Base-by-base conservation (phyloP, 768 basidiomycete genomes). In the Suillus lakei region DNA sequence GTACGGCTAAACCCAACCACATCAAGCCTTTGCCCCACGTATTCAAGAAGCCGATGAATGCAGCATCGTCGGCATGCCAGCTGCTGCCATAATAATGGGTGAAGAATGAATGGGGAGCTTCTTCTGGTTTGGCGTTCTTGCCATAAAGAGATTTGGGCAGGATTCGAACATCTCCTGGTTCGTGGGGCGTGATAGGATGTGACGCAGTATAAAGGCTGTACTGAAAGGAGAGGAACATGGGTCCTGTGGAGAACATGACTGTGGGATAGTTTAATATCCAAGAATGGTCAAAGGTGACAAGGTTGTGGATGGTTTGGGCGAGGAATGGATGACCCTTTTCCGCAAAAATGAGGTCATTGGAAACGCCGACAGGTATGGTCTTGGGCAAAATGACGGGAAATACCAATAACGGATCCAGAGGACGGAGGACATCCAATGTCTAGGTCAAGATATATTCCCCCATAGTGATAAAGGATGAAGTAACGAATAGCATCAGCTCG, bases 181-280 rank as follows among this genome's bases (percentile, higher is more conserved):
- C 72, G 8, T 79, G 78, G 2, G 79, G 75, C 21, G 86, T 86
- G 16, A 81, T 81, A 36, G 88, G 85, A 63, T 93, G 87, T 13
- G 89, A 84, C 5, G 91, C 82, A 6, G 86, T 85, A 78, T 93
- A 99, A 60, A 96, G 83, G 48, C 94, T 93, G 76, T 97, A 97
- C 75, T 98, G 95, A 3, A 91, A 89, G 0, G 96, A 98, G 15
- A 99, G 81, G 79, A 98, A 99, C 98, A 99, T 99, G 72, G 98
- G 98, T 1, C 97, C 97, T 0, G 98, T 99, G 61, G 95, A 95
- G 80, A 99, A 99, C 98, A 99, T 99, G 82, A 99, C 98, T 32
- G 98, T 99, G 38, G 98, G 98, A 71, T 99, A 99, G 79, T 99
- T 98, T 74, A 96, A 88, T 62, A 98, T 77, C 90, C 94, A 99